Evolutionary conservation across 495 filamentous ascomycete genomes (phyloP).

Genomic region (Penicillium paradoxum): DNA sequence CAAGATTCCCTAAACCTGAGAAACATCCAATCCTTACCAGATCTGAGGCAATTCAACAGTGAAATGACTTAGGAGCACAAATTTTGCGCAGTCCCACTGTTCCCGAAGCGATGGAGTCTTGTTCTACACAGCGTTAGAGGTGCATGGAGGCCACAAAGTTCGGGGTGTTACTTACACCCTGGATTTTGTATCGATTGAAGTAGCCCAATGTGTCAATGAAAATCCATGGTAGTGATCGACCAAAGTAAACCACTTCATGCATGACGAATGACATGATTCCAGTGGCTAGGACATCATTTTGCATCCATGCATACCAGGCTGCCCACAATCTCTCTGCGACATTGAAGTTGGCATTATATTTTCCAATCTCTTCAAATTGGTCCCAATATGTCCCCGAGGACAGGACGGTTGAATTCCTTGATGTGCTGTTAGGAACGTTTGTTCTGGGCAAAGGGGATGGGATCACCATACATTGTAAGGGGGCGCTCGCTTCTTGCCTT

Average conservation of each 20-base stretch:
- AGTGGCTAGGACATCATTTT: constrained; percentile 91
- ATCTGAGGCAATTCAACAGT: constrained; percentile 98
- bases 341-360: constrained; percentile 84
- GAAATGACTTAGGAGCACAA: constrained; percentile 90
- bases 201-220: constrained; percentile 82
- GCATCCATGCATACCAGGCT: constrained; percentile 98
- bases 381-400: constrained; percentile 64
- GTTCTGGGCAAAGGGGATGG: neutral
- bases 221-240: constrained; percentile 86
- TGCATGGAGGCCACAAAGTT: neutral
- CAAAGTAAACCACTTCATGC: constrained; percentile 94
- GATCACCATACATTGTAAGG: constrained; percentile 5
- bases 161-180: constrained; percentile 55
- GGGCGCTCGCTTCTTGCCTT: neutral
- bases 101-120: constrained; percentile 87
- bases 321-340: constrained; percentile 81
- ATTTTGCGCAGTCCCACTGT: constrained; percentile 87
- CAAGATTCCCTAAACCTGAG: neutral
- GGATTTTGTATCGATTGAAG: constrained; percentile 91
- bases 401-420: constrained; percentile 54
- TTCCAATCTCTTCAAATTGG: constrained; percentile 80
- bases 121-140: constrained; percentile 43
- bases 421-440: neutral
- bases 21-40: constrained; percentile 52
- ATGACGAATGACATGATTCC: constrained; percentile 95